Evolutionary conservation across 2,329 filamentous ascomycete species (phyloP).

Genomic region (Nemania sp.): DNA sequence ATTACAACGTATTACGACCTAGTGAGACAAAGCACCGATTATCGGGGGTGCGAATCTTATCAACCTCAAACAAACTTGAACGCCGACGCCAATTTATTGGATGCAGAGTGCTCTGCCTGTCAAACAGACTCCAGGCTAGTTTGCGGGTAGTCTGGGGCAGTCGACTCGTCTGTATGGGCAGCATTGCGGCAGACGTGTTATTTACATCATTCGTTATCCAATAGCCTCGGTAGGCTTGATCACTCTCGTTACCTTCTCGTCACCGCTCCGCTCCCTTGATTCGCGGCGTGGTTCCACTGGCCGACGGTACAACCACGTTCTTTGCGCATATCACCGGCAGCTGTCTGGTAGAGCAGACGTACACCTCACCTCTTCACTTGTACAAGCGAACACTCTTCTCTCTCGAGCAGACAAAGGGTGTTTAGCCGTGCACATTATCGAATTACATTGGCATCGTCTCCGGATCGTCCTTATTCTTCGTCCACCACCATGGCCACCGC

Average conservation of each 20-base stretch:
- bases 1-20: too few relatives aligned
- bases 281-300: neutral
- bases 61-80: neutral
- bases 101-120: neutral
- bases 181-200: constrained; percentile 12
- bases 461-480: constrained; percentile 1
- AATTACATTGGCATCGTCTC: neutral
- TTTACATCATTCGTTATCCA: constrained; percentile 20
- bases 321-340: constrained; percentile 3
- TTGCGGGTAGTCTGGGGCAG: neutral
- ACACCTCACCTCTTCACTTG: neutral
- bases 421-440: neutral
- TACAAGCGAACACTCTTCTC: too few relatives aligned
- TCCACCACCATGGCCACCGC: too few relatives aligned
- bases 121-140: constrained; percentile 18
- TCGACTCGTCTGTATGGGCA: neutral
- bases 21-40: too few relatives aligned
- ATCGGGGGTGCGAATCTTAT: constrained; percentile 6
- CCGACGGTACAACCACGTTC: neutral
- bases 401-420: neutral
- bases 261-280: neutral
- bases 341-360: neutral
- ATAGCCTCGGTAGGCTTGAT: constrained; percentile 1
- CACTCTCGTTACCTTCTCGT: constrained; percentile 15
- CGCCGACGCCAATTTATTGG: constrained; percentile 8